Evolutionary conservation across 305 asterid genomes (phyloP).

Genomic region (Ilex paraguariensis): DNA sequence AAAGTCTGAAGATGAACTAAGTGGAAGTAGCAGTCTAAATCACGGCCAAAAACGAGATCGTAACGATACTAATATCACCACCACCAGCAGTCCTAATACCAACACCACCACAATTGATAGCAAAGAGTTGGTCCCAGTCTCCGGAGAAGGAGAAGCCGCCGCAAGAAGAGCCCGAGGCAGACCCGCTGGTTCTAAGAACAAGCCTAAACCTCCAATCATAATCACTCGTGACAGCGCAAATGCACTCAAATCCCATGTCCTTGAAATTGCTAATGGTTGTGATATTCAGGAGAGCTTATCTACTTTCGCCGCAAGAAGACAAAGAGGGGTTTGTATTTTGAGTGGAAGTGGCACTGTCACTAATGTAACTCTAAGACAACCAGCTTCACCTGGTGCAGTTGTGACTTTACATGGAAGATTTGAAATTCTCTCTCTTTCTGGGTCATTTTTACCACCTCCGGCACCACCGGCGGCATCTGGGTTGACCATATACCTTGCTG

Average conservation of each 20-base stretch:
- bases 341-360: not conserved
- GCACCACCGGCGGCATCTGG: not conserved
- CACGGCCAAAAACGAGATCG: not conserved
- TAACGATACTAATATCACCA: not conserved
- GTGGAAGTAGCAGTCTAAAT: not conserved
- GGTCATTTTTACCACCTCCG: not conserved
- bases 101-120: constrained; percentile 11
- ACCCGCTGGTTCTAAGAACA: not conserved
- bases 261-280: not conserved
- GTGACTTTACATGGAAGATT: constrained; percentile 1
- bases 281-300: not conserved
- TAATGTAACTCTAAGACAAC: not conserved
- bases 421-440: not conserved
- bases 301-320: not conserved
- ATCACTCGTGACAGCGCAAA: constrained; percentile 1
- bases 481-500: not conserved
- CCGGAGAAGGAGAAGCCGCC: not conserved
- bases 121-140: not conserved
- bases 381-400: not conserved
- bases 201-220: not conserved
- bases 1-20: not conserved
- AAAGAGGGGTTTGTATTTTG: not conserved
- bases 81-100: not conserved
- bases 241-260: not conserved
- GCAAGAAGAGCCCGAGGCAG: not conserved